Percentiles rank a stretch among this genome's conserved stretches.
phyloP scores from a whole-genome alignment of 1,139 yeast species.

The Hansenula anomala region DNA sequence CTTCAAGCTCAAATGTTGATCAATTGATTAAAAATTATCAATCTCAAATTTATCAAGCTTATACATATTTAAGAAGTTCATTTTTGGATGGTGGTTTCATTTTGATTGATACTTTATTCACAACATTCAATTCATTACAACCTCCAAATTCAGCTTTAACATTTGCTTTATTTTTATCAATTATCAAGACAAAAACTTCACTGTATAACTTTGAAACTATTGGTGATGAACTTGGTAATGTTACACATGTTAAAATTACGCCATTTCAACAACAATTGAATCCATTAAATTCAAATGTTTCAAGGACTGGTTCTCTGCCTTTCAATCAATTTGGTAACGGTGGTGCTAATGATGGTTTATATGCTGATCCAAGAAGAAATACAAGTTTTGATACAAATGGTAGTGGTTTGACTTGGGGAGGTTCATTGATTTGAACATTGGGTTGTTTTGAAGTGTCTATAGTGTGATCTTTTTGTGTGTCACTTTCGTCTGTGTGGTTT shows the following conservation, averaged over 20 bases:
- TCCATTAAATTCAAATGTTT: background rate
- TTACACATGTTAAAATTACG: conserved; percentile 6
- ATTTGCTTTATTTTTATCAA: conserved; percentile 4
- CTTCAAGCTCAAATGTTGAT: background rate
- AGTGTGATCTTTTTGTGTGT: too few relatives aligned
- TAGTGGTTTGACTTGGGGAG: conserved; percentile 3
- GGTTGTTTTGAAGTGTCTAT: too few relatives aligned
- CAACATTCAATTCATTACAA: conserved; percentile 5
- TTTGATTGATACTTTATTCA: conserved; percentile 4
- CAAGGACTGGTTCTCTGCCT: conserved; percentile 3
- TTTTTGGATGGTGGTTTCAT: conserved; percentile 8
- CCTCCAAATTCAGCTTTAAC: background rate
- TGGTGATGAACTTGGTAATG: conserved; percentile 6
- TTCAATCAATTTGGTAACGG: conserved; percentile 1
- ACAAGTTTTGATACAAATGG: background rate
- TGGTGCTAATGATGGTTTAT: background rate
- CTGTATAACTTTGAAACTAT: conserved; percentile 3
- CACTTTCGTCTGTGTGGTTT: too few relatives aligned
- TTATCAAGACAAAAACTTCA: conserved; percentile 5
- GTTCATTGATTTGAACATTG: background rate
- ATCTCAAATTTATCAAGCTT: conserved; percentile 7
- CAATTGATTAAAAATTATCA: conserved; percentile 8
- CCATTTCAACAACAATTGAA: background rate
- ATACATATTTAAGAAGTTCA: conserved; percentile 4
- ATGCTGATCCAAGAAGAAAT: background rate